Evolutionary conservation across 257 asterid genomes (phyloP).

Genomic region (Ehretia macrophylla): DNA sequence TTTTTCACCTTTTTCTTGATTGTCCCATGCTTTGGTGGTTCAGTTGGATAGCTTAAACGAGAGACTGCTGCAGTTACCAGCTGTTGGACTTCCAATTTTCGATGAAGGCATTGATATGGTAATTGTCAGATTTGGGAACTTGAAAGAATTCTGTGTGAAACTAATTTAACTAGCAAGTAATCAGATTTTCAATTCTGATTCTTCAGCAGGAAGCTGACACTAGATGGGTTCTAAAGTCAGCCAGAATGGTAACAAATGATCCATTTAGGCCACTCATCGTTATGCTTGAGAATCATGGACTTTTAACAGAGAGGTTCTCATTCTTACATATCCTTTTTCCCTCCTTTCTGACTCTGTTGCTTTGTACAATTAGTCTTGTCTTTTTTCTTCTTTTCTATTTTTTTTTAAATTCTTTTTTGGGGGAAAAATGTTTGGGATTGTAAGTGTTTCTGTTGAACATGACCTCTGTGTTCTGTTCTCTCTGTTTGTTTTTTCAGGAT

Average conservation of each 20-base stretch:
- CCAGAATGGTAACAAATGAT: conserved; percentile 34
- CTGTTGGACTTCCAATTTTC: conserved; percentile 21
- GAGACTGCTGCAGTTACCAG: conserved; percentile 44
- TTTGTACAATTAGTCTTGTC: background rate
- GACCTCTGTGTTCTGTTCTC: background rate
- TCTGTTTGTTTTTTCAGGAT: conserved; percentile 39
- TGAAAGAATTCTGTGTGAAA: conserved; percentile 5
- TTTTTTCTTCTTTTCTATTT: background rate
- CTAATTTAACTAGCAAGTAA: conserved; percentile 4
- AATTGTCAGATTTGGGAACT: conserved; percentile 4
- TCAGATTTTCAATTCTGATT: conserved; percentile 15
- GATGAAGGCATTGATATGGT: conserved; percentile 31
- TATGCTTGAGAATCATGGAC: conserved; percentile 50
- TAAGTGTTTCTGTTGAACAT: background rate
- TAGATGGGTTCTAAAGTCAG: conserved; percentile 21
- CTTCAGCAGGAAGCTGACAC: conserved; percentile 37
- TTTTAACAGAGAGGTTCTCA: conserved; percentile 64
- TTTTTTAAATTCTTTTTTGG: conserved; percentile 6
- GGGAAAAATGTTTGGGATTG: background rate
- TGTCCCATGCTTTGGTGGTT: background rate
- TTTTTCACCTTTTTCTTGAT: too few relatives aligned
- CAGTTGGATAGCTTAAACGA: conserved; percentile 92
- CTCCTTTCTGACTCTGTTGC: conserved; percentile 3
- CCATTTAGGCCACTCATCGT: conserved; percentile 69
- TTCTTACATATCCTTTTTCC: conserved; percentile 1